Conservation (phyloP, 2,329 filamentous ascomycete genomes). For the Diaporthe helianthi region DNA sequence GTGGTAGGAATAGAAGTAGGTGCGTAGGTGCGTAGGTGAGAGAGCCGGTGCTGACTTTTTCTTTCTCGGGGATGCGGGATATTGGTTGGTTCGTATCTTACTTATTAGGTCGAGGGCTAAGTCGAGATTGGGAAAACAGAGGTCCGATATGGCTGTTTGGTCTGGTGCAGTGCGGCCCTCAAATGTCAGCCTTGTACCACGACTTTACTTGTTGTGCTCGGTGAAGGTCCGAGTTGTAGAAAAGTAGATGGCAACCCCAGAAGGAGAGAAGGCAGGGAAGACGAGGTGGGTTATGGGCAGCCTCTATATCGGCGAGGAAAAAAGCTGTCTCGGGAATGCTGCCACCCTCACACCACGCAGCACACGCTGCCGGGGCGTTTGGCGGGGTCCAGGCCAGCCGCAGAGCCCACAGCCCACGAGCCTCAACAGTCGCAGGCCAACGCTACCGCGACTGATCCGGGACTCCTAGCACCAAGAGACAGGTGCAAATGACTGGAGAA, state of each 20-base stretch:
- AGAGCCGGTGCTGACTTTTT: neutral
- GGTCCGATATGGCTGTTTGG: slow-evolving; percentile 17
- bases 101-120: neutral
- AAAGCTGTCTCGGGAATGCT: slow-evolving; percentile 33
- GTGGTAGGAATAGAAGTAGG: neutral
- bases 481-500: slow-evolving; percentile 21
- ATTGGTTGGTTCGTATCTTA: neutral
- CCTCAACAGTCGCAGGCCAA: slow-evolving; percentile 4
- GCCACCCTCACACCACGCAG: slow-evolving; percentile 29
- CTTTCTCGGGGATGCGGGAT: slow-evolving; percentile 1
- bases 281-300: slow-evolving; percentile 34
- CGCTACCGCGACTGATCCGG: slow-evolving; percentile 24
- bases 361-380: slow-evolving; percentile 14
- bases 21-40: neutral
- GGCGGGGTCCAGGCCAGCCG: slow-evolving; percentile 20
- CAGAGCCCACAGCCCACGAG: neutral
- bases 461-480: neutral
- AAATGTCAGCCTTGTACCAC: slow-evolving; percentile 12
- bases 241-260: slow-evolving; percentile 27
- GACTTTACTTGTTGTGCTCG: slow-evolving; percentile 23
- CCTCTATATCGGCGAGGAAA: slow-evolving; percentile 32
- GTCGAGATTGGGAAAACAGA: slow-evolving; percentile 3
- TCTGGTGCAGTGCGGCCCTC: slow-evolving; percentile 18
- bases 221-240: slow-evolving; percentile 29
- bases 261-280: slow-evolving; percentile 7